Evolutionary conservation across 805 yeast genomes (phyloP), one percentile per base, ranked within the genome.

Genomic region (Komagataella pastoris): DNA sequence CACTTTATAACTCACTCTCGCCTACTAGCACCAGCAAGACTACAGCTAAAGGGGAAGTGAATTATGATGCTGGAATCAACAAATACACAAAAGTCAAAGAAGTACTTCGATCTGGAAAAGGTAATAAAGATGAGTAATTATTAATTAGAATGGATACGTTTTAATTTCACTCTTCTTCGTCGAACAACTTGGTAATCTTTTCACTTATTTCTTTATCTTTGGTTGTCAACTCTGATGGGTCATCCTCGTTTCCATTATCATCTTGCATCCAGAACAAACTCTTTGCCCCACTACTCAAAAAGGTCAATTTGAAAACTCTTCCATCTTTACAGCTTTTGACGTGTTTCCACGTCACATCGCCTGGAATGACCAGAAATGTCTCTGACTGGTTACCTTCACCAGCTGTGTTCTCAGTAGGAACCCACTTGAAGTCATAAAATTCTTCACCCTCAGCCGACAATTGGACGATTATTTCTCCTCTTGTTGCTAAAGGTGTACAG

Each of bases 261-360:
- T 81, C 86, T 66, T 88, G 96, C 67, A 88, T 69, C 96, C 96
- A 88, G 61, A 74, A 78, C 58, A 77, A 64, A 55, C 70, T 69
- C 57, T 70, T 75, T 24, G 70, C 70, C 7, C 70, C 70, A 2
- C 69, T 65, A 49, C 67, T 61, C 47, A 65, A 51, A 49, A 67
- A 67, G 14, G 66, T 65, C 55, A 67, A 56, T 62, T 62, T 62
- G 53, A 59, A 82, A 14, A 88, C 89, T 54, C 96, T 73, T 14
- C 96, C 96, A 0, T 88, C 77, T 47, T 68, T 75, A 65, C 95
- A 85, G 24, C 86, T 78, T 50, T 72, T 65, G 47, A 86, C 79
- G 51, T 78, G 85, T 55, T 77, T 76, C 80, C 89, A 86, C 47
- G 83, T 78, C 50, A 85, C 91, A 60, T 88, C 96, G 1, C 95